Conservation (phyloP, 768 basidiomycete species). For the Exidia glandulosa region DNA sequence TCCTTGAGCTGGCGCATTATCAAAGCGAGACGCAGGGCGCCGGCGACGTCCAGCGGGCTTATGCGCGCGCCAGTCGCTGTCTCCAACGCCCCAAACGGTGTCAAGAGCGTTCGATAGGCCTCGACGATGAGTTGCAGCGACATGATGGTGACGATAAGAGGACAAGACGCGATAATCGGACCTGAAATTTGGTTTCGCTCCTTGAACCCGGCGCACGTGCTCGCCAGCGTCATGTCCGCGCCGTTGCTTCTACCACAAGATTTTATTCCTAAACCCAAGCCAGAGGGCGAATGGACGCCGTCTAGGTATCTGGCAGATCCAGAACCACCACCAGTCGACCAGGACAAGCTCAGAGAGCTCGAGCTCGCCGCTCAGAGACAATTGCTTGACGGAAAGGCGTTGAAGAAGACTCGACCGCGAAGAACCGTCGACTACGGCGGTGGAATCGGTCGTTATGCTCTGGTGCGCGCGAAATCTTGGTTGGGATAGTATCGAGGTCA, state of each 20-base stretch:
- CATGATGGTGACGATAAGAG: neutral
- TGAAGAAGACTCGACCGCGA: slow-evolving; percentile 86
- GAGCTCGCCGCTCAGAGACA: slow-evolving; percentile 67
- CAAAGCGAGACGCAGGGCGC: slow-evolving; percentile 58
- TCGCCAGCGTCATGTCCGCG: neutral
- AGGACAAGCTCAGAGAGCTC: slow-evolving; percentile 61
- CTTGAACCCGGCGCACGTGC: neutral
- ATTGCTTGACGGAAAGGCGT: slow-evolving; percentile 65
- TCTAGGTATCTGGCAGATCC: slow-evolving; percentile 50
- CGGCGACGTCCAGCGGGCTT: slow-evolving; percentile 55
- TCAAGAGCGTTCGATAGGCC: neutral
- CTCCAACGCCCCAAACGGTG: slow-evolving; percentile 2
- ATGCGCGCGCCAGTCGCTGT: slow-evolving; percentile 33
- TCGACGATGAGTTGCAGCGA: slow-evolving; percentile 4
- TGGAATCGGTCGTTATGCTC: slow-evolving; percentile 71
- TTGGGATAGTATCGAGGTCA: neutral
- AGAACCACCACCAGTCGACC: slow-evolving; percentile 70
- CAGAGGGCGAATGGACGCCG: slow-evolving; percentile 49
- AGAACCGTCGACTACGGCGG: slow-evolving; percentile 94
- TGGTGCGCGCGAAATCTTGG: slow-evolving; percentile 39
- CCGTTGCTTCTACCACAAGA: neutral
- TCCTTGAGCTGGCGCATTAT: slow-evolving; percentile 60
- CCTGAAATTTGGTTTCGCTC: neutral
- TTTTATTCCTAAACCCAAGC: neutral
- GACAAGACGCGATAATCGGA: neutral